Percentiles rank a stretch among this genome's conserved stretches.
These are phyloP conservation scores for Fusarium stilboides DNA, from an alignment of 2,329 filamentous ascomycete genomes.

Conservation along the genomic window DNA sequence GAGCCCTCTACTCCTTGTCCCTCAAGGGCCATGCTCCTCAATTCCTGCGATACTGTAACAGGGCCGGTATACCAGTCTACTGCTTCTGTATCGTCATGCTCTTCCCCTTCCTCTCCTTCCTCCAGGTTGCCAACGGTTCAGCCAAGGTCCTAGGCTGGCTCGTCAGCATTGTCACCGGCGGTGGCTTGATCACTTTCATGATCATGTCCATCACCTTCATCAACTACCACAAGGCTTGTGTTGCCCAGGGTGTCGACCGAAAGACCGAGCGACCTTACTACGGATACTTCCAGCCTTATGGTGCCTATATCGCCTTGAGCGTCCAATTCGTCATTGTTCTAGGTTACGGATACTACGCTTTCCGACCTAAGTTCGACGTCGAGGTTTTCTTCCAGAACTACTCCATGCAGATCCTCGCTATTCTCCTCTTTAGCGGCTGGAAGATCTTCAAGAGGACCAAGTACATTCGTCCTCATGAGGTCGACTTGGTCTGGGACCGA, in stretches of 20 bases:
- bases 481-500: constrained; percentile 72
- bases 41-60: constrained; percentile 71
- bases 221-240: constrained; percentile 66
- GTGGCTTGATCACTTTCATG: constrained; percentile 73
- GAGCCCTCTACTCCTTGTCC: constrained; percentile 65
- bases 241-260: constrained; percentile 67
- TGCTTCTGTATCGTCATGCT: constrained; percentile 67
- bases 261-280: constrained; percentile 69
- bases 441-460: constrained; percentile 74
- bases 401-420: constrained; percentile 69
- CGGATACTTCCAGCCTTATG: constrained; percentile 56
- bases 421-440: constrained; percentile 70
- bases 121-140: constrained; percentile 64
- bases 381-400: constrained; percentile 67
- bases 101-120: constrained; percentile 67
- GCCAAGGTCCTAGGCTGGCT: constrained; percentile 67
- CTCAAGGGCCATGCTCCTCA: constrained; percentile 63
- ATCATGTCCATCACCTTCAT: constrained; percentile 64
- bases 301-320: constrained; percentile 62
- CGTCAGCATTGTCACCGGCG: constrained; percentile 68
- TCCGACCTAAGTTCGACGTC: constrained; percentile 62
- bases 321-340: constrained; percentile 60
- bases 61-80: constrained; percentile 72
- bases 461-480: constrained; percentile 66
- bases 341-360: constrained; percentile 69